These are phyloP conservation scores for Antitrichia curtipendula DNA, from an alignment of 225 moss, liverwort and hornwort genomes.

Conservation along the genomic window DNA sequence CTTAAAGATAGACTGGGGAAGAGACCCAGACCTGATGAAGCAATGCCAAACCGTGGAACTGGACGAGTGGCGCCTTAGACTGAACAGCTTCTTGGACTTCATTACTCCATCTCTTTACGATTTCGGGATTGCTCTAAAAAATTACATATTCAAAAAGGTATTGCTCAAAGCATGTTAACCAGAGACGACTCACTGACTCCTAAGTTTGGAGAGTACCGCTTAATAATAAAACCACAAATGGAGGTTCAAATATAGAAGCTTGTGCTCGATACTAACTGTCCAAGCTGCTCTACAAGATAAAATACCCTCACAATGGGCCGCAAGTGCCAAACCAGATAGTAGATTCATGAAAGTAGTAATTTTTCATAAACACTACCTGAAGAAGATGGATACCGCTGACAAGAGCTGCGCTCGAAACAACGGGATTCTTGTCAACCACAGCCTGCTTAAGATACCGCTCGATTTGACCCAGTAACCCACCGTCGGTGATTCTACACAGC, in stretches of 20 bases:
- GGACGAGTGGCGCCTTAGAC: conserved; percentile 78
- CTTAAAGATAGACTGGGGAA: neutral
- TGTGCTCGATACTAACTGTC: neutral
- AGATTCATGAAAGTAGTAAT: neutral
- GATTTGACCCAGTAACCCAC: conserved; percentile 78
- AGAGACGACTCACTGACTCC: neutral
- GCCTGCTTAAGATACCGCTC: conserved; percentile 94
- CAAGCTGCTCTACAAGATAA: neutral
- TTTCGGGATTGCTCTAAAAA: conserved; percentile 77
- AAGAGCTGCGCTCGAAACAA: conserved; percentile 83
- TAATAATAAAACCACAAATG: neutral
- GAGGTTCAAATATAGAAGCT: neutral
- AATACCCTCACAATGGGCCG: neutral
- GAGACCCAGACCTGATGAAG: conserved; percentile 61
- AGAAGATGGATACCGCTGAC: conserved; percentile 89
- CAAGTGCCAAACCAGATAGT: neutral
- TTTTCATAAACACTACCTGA: conserved; percentile 26
- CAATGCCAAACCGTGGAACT: conserved; percentile 80
- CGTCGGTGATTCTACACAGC: conserved; percentile 79
- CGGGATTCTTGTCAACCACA: conserved; percentile 85
- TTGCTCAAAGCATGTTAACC: neutral
- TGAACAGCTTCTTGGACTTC: conserved; percentile 88
- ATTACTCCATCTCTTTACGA: conserved; percentile 86
- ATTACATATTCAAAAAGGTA: neutral
- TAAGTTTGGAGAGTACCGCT: neutral